Conservation (phyloP, 768 basidiomycete species). For the Dendrothele bispora region DNA sequence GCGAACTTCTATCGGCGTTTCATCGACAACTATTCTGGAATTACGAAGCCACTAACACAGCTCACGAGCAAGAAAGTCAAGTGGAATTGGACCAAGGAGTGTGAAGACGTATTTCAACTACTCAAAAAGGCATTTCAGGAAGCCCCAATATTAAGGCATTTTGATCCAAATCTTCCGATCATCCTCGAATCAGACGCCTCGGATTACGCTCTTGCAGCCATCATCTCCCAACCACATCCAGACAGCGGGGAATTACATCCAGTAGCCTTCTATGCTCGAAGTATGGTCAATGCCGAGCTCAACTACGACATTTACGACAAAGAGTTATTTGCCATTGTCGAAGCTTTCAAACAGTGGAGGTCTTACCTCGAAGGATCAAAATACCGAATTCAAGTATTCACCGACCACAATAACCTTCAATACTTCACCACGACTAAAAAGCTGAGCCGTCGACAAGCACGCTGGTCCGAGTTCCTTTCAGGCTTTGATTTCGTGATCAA, state of each 20-base stretch:
- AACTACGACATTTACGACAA: slow-evolving; percentile 36
- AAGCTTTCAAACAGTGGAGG: no score
- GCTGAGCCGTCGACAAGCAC: no score
- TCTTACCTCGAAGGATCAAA: no score
- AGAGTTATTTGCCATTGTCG: slow-evolving; percentile 33
- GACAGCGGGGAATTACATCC: slow-evolving; percentile 15
- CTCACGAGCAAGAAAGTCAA: not conserved
- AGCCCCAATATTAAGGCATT: slow-evolving; percentile 13
- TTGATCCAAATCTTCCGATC: not conserved
- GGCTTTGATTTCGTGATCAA: slow-evolving; percentile 9
- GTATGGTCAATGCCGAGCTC: slow-evolving; percentile 17
- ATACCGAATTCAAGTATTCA: no score
- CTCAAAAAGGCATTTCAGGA: slow-evolving; percentile 13
- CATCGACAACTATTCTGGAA: not conserved
- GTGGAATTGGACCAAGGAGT: slow-evolving; percentile 3
- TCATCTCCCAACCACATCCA: slow-evolving; percentile 7
- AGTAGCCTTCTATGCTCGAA: slow-evolving; percentile 20
- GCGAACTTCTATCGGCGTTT: no score
- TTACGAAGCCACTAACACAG: not conserved
- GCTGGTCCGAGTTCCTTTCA: no score
- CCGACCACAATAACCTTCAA: no score
- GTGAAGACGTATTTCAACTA: slow-evolving; percentile 5
- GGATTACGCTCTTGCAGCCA: slow-evolving; percentile 12
- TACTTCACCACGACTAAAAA: no score
- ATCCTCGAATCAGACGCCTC: slow-evolving; percentile 16